Conservation (phyloP, 768 basidiomycete genomes). For the Basidioascus undulatus region DNA sequence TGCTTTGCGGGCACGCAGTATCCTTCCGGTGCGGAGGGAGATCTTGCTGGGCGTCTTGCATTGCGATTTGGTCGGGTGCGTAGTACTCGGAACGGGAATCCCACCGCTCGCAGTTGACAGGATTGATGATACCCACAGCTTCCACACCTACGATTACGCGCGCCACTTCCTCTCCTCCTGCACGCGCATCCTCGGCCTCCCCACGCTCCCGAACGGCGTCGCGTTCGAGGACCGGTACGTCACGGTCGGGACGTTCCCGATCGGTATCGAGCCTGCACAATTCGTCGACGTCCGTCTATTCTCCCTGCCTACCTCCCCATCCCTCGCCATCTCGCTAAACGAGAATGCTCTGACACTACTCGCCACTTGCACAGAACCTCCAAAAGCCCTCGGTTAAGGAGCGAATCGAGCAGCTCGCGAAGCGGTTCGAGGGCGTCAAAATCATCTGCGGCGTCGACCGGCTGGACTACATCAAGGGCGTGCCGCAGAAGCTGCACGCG, state of each 20-base stretch:
- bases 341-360: too few relatives aligned
- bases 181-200: constrained; percentile 78
- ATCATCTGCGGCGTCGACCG: constrained; percentile 97
- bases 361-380: constrained; percentile 33
- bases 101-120: neutral
- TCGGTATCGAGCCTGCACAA: constrained; percentile 84
- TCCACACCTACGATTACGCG: constrained; percentile 99
- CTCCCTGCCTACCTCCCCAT: neutral
- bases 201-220: constrained; percentile 95
- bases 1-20: constrained; percentile 28
- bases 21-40: constrained; percentile 86
- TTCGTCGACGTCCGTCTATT: constrained; percentile 44
- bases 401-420: constrained; percentile 57
- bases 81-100: constrained; percentile 13
- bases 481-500: constrained; percentile 91
- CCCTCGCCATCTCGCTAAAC: neutral
- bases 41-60: constrained; percentile 89
- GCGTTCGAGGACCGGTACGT: constrained; percentile 86
- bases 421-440: constrained; percentile 79
- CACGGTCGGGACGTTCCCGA: constrained; percentile 95
- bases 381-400: constrained; percentile 53
- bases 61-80: constrained; percentile 93
- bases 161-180: constrained; percentile 97
- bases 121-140: constrained; percentile 18
- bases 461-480: constrained; percentile 98